These are phyloP conservation scores for Curvularia sp. DNA, from an alignment of 2,329 filamentous ascomycete species.

Conservation along the genomic window DNA sequence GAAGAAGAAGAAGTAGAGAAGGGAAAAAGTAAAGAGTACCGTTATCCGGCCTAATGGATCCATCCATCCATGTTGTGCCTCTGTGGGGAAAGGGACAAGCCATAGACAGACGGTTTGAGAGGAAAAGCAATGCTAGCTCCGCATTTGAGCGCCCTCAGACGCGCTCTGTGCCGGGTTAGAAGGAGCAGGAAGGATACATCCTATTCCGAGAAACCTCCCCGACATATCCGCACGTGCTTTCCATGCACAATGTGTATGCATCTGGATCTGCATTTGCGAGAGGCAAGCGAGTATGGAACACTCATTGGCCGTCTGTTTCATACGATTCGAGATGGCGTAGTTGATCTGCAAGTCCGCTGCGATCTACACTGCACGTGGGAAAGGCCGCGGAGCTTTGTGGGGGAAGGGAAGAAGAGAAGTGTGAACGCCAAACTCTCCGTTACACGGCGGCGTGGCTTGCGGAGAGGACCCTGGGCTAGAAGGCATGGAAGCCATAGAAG, in stretches of 20 bases:
- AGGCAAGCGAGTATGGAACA: neutral
- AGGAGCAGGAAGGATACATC: constrained; percentile 13
- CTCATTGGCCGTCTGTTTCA: constrained; percentile 8
- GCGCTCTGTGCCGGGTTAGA: constrained; percentile 2
- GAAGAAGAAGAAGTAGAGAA: constrained; percentile 13
- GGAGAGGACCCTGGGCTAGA: constrained; percentile 23
- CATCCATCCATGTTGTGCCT: constrained; percentile 2
- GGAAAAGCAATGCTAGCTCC: constrained; percentile 7
- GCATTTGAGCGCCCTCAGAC: constrained; percentile 9
- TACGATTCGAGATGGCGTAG: constrained; percentile 5
- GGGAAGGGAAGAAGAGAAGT: constrained; percentile 9
- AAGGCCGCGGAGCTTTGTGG: constrained; percentile 17
- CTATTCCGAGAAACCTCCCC: constrained; percentile 13
- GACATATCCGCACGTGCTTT: constrained; percentile 4
- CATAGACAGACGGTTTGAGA: neutral
- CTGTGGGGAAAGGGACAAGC: constrained; percentile 8
- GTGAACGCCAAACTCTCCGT: constrained; percentile 20
- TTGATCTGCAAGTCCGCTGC: constrained; percentile 23
- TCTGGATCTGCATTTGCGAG: neutral
- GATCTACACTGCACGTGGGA: constrained; percentile 22
- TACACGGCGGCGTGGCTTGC: constrained; percentile 15
- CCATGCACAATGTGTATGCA: neutral
- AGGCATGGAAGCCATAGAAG: constrained; percentile 15
- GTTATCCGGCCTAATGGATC: constrained; percentile 2
- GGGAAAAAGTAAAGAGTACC: constrained; percentile 11